Evolutionary conservation across 129 eudicot genomes (phyloP).

Genomic region (Flaveria robusta): DNA sequence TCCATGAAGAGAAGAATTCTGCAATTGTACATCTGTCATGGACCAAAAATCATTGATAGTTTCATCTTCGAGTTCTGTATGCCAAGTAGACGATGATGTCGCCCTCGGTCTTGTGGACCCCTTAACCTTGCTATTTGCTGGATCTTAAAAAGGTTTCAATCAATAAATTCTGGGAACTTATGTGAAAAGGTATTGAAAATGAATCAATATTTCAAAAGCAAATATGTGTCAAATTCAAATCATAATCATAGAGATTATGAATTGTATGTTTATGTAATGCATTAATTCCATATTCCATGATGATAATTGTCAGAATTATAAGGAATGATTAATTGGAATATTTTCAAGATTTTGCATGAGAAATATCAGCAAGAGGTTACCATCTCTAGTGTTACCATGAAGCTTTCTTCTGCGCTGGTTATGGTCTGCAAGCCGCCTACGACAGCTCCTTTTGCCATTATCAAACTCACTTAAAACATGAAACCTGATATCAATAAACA

Average conservation of each 20-base stretch:
- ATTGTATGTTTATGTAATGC: background rate
- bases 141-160: conserved; percentile 24
- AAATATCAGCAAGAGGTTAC: background rate
- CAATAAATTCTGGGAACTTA: background rate
- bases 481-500: conserved; percentile 42
- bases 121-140: conserved; percentile 40
- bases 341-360: background rate
- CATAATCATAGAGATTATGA: background rate
- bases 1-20: conserved; percentile 33
- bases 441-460: conserved; percentile 79
- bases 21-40: conserved; percentile 35
- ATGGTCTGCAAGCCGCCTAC: conserved; percentile 77
- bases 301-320: no score
- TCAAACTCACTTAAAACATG: conserved; percentile 66
- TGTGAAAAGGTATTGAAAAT: background rate
- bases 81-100: conserved; percentile 37
- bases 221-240: background rate
- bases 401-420: conserved; percentile 26
- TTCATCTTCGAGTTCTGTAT: conserved; percentile 44
- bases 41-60: conserved; percentile 33
- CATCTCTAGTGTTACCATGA: background rate
- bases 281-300: background rate
- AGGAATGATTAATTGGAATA: no score
- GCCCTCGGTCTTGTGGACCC: conserved; percentile 21
- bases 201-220: background rate